Evolutionary conservation across 2,329 filamentous ascomycete species (phyloP).

Genomic region (Aspergillus brasiliensis): DNA sequence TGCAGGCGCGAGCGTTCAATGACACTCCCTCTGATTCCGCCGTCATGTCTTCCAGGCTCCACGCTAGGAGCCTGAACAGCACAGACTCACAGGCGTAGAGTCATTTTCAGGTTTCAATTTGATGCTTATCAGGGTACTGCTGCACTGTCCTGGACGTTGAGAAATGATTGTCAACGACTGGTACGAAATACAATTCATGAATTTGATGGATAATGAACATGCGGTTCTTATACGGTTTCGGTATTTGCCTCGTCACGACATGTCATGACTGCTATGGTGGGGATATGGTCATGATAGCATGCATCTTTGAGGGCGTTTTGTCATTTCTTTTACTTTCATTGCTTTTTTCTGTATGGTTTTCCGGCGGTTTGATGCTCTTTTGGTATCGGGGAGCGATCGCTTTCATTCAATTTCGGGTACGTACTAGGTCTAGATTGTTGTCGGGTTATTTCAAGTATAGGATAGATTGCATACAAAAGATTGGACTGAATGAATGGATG

Average conservation of each 20-base stretch:
- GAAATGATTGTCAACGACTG: not conserved
- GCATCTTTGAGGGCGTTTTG: not conserved
- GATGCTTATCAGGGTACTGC: too few relatives aligned
- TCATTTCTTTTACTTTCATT: not conserved
- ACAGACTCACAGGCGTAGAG: not conserved
- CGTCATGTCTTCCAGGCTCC: not conserved
- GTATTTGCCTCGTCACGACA: not conserved
- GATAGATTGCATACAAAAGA: not conserved
- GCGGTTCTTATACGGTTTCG: not conserved
- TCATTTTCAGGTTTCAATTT: not conserved
- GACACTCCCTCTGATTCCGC: not conserved
- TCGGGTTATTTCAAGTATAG: not conserved
- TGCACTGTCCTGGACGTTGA: too few relatives aligned
- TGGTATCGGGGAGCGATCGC: not conserved
- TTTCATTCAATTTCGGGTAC: not conserved
- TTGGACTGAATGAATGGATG: too few relatives aligned
- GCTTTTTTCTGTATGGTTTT: not conserved
- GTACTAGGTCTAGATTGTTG: not conserved
- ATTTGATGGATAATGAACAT: not conserved
- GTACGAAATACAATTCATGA: not conserved
- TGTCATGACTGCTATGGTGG: not conserved
- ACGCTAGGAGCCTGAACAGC: not conserved
- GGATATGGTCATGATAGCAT: not conserved
- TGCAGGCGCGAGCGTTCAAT: slow-evolving; percentile 6
- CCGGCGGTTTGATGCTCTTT: not conserved